Percentiles rank a stretch among this genome's conserved stretches.
Conservation (phyloP, 306 rosid species). For the Crotalaria pallida region DNA sequence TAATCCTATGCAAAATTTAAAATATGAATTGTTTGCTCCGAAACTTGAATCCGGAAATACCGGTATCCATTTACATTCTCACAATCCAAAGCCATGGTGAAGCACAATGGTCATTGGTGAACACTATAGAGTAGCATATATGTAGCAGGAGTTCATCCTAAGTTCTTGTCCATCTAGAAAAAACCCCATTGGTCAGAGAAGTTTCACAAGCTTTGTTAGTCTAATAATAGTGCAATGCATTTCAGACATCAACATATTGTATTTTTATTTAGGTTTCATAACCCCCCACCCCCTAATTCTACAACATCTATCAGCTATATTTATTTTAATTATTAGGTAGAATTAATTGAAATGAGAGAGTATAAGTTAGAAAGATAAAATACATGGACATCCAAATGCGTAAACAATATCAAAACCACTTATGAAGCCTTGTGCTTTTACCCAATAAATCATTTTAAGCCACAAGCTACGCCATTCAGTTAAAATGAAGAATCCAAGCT, state of each 20-base stretch:
- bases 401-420: not conserved
- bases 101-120: not conserved
- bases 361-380: not conserved
- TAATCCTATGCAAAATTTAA: not conserved
- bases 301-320: not conserved
- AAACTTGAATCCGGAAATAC: not conserved
- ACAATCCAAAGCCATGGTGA: not conserved
- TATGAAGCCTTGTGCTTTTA: not conserved
- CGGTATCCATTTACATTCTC: not conserved
- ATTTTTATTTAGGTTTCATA: not conserved
- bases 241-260: not conserved
- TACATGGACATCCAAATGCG: not conserved
- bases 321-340: not conserved
- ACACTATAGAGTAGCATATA: not conserved
- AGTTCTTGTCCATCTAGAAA: not conserved
- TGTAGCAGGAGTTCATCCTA: not conserved
- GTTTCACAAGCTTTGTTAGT: not conserved
- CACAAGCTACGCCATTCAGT: not conserved
- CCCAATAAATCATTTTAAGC: slow-evolving; percentile 8
- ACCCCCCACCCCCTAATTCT: not conserved
- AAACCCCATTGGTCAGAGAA: not conserved
- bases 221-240: not conserved
- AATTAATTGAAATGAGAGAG: not conserved
- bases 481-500: slow-evolving; percentile 8
- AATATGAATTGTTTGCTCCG: not conserved